Base-by-base conservation (phyloP, 1,284 basidiomycete genomes). In the Flammula alnicola region DNA sequence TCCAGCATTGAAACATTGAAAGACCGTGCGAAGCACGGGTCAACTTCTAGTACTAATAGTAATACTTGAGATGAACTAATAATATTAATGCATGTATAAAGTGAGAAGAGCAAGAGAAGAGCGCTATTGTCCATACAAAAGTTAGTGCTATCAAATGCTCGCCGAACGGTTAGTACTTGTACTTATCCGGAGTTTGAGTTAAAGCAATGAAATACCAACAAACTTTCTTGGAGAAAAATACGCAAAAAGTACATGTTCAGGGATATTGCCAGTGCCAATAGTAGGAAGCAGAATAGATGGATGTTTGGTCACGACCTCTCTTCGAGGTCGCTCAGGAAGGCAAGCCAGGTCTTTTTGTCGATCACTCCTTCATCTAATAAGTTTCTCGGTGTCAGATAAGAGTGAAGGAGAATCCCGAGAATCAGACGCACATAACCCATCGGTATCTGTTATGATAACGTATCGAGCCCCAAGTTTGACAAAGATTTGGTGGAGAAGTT, bases 311-410 rank as follows among this genome's bases (percentile, higher is more conserved):
- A 69, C 38, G 55, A 76, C 53, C 78, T 81, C 56, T 81, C 81
- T 56, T 91, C 88, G 32, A 93, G 68, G 61, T 86, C 81, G 44
- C 76, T 81, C 26, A 95, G 71, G 72, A 95, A 95, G 5, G 80
- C 86, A 19, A 95, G 78, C 92, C 93, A 97, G 1, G 83, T 83
- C 71, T 95, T 95, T 78, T 97, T 97, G 68, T 95, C 91, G 51
- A 98, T 89, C 8, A 95, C 77, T 5, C 95, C 95, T 62, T 89
- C 86, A 63, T 95, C 89, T 91, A 57, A 14, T 30, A 35, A 38
- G n/a, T 27, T 22, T 25, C 41, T 25, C 14, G 25, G 53, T 39
- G 23, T 54, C 9, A 54, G 53, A 23, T 19, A 25, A 33, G 43
- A 39, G 19, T 14, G 14, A 39, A 41, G 33, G 12, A 27, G 32